phyloP scores from a whole-genome alignment of 257 asterid species.

The Orobanche coerulescens region DNA sequence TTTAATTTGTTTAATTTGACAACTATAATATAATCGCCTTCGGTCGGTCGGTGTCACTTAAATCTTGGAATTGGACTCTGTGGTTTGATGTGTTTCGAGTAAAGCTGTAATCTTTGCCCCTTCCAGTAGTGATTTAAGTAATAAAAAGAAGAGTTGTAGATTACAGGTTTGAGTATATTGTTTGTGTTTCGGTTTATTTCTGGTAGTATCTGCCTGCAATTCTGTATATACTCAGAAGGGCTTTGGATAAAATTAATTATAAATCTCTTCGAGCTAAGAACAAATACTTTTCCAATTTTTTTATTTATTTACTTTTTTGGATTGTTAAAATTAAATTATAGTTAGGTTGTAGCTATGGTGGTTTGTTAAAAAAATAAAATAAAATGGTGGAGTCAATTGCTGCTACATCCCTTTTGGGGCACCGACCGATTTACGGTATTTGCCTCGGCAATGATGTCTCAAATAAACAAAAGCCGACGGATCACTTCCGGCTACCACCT shows the following conservation, averaged over 20 bases:
- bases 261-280: background rate
- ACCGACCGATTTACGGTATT: slow-evolving; percentile 42
- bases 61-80: slow-evolving; percentile 25
- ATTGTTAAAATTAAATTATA: slow-evolving; percentile 13
- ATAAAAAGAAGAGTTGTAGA: background rate
- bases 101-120: slow-evolving; percentile 34
- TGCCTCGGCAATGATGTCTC: slow-evolving; percentile 31
- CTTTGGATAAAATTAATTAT: no score
- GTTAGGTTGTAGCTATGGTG: slow-evolving; percentile 20
- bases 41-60: slow-evolving; percentile 28
- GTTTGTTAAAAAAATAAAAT: slow-evolving; percentile 17
- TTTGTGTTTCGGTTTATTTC: slow-evolving; percentile 8
- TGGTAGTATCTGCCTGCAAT: slow-evolving; percentile 19
- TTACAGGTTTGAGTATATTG: slow-evolving; percentile 14
- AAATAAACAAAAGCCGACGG: slow-evolving; percentile 28
- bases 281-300: background rate
- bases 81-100: slow-evolving; percentile 35
- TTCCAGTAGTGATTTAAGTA: slow-evolving; percentile 6
- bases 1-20: slow-evolving; percentile 8
- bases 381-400: slow-evolving; percentile 75
- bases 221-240: background rate
- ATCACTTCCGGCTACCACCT: slow-evolving; percentile 28
- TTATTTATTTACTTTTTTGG: slow-evolving; percentile 8
- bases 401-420: slow-evolving; percentile 59
- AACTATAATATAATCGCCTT: slow-evolving; percentile 12